phyloP scores from a whole-genome alignment of 345 rosid species.

The Brassica napus region DNA sequence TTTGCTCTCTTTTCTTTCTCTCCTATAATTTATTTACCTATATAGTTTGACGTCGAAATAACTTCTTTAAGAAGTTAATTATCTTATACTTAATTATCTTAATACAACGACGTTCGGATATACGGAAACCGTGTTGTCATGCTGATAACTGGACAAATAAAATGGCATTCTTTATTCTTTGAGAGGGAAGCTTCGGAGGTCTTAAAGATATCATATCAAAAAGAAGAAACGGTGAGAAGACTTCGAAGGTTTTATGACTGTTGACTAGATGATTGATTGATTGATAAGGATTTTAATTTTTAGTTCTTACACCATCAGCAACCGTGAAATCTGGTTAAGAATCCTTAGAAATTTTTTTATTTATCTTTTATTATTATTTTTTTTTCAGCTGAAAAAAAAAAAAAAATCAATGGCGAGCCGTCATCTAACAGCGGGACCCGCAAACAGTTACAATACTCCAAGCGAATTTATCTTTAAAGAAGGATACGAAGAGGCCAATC shows the following conservation, averaged over 20 bases:
- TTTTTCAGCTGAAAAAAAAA: no score
- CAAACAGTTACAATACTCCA: no score
- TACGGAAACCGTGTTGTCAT: not conserved
- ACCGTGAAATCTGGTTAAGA: no score
- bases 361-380: no score
- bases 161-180: not conserved
- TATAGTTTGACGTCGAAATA: not conserved
- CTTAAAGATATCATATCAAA: not conserved
- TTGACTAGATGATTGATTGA: not conserved
- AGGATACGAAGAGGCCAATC: no score
- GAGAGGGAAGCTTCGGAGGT: constrained; percentile 3
- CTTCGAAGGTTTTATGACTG: not conserved
- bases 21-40: not conserved
- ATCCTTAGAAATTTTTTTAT: no score
- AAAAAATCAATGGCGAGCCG: no score
- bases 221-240: not conserved
- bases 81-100: not conserved
- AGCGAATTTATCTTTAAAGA: no score
- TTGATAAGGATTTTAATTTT: not conserved
- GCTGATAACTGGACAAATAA: not conserved
- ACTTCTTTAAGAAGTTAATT: not conserved
- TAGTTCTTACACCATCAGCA: constrained; percentile 14
- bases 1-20: not conserved
- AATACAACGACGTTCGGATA: constrained; percentile 4
- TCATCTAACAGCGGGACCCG: no score